These are phyloP conservation scores for Thermochaetoides thermophila DNA, from an alignment of 495 filamentous ascomycete genomes.

Conservation along the genomic window DNA sequence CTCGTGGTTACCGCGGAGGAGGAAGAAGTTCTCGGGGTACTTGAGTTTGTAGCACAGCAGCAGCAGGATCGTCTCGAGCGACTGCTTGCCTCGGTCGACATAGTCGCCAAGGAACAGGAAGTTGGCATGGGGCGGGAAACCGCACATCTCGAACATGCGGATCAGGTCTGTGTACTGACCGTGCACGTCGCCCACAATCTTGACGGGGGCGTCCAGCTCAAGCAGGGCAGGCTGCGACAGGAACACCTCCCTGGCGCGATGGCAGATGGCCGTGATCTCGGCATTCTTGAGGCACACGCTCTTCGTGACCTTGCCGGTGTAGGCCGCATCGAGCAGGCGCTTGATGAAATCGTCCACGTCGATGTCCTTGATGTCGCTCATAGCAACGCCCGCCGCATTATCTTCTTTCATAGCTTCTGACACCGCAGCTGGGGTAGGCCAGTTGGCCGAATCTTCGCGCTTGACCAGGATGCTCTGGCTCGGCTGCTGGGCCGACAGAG, in stretches of 20 bases:
- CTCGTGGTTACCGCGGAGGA: constrained; percentile 93
- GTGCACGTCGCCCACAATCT: constrained; percentile 97
- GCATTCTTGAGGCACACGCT: constrained; percentile 94
- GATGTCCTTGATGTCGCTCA: constrained; percentile 70
- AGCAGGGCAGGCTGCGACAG: constrained; percentile 82
- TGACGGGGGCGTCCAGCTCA: constrained; percentile 91
- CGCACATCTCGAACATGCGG: constrained; percentile 98
- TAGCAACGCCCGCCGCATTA: constrained; percentile 34
- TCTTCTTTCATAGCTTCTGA: constrained; percentile 27
- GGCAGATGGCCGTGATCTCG: constrained; percentile 86
- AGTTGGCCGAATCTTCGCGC: constrained; percentile 46
- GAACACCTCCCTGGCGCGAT: constrained; percentile 73
- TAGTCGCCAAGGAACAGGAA: constrained; percentile 97
- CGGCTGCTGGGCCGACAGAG: constrained; percentile 35
- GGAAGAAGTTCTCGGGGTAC: constrained; percentile 97
- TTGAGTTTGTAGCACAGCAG: constrained; percentile 97
- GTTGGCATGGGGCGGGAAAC: constrained; percentile 86
- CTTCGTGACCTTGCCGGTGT: constrained; percentile 94
- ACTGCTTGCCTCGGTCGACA: constrained; percentile 95
- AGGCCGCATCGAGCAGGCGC: constrained; percentile 83
- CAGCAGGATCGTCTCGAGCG: constrained; percentile 89
- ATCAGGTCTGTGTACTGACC: constrained; percentile 97
- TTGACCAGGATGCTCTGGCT: constrained; percentile 74
- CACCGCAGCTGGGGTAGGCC: constrained; percentile 24
- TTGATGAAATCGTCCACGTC: constrained; percentile 97